Conservation (phyloP, 768 basidiomycete species). For the Lactarius evosmus region DNA sequence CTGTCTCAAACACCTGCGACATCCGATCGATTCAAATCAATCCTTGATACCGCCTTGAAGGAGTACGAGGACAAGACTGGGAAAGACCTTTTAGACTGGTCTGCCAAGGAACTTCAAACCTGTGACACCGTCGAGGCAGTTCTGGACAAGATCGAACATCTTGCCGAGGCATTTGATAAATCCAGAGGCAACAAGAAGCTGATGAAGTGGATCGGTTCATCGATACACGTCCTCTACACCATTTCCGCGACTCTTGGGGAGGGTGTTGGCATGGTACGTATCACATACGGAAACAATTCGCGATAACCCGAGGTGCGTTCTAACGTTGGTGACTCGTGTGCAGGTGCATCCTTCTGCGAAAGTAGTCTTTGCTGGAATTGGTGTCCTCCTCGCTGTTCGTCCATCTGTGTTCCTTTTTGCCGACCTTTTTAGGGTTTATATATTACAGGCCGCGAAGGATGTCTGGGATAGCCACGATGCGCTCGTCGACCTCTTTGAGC, state of each 20-base stretch:
- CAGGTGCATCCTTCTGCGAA: not conserved
- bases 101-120: too few relatives aligned
- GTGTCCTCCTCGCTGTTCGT: not conserved
- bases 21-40: too few relatives aligned
- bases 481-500: not conserved
- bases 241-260: not conserved
- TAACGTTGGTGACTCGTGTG: not conserved
- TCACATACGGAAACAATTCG: too few relatives aligned
- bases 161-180: too few relatives aligned
- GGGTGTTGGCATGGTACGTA: not conserved
- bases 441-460: not conserved
- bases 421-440: not conserved
- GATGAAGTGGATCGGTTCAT: too few relatives aligned
- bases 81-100: too few relatives aligned
- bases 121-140: too few relatives aligned
- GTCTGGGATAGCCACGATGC: not conserved
- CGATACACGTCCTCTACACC: not conserved
- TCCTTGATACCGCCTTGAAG: too few relatives aligned
- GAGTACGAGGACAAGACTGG: too few relatives aligned
- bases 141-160: too few relatives aligned
- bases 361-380: not conserved
- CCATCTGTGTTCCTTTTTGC: not conserved
- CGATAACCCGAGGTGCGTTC: not conserved
- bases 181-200: too few relatives aligned
- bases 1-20: too few relatives aligned